Evolutionary conservation across 306 rosid species (phyloP).

Genomic region (Astragalus glycyphyllos): DNA sequence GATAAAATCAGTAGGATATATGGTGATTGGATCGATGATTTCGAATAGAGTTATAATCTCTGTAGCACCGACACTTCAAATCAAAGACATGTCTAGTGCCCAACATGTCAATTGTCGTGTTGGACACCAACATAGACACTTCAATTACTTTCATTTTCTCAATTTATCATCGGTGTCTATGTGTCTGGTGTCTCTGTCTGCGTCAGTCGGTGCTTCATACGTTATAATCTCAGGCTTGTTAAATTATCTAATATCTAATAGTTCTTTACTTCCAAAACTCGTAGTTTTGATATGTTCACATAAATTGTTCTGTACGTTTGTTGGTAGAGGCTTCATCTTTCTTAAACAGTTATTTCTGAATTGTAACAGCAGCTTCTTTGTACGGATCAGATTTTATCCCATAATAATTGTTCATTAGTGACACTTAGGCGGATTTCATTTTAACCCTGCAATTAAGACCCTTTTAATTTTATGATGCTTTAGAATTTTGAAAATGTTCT

Average conservation of each 20-base stretch:
- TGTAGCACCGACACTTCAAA: no score
- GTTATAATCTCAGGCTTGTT: slow-evolving; percentile 25
- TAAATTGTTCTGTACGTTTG: slow-evolving; percentile 11
- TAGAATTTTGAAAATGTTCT: slow-evolving; percentile 4
- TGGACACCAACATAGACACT: no score
- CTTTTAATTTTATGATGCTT: background rate
- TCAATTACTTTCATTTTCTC: no score
- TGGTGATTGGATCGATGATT: slow-evolving; percentile 97
- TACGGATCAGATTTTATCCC: slow-evolving; percentile 6
- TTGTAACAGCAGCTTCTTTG: slow-evolving; percentile 26
- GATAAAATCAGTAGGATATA: slow-evolving; percentile 99
- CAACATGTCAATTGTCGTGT: no score
- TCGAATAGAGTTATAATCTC: slow-evolving; percentile 56
- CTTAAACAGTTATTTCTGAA: slow-evolving; percentile 10
- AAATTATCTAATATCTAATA: slow-evolving; percentile 37
- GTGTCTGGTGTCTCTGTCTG: no score
- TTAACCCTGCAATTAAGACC: background rate
- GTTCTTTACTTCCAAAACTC: slow-evolving; percentile 36
- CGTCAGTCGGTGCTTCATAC: no score
- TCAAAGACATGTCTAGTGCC: no score
- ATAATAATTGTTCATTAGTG: slow-evolving; percentile 5
- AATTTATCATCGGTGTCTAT: no score
- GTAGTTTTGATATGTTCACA: slow-evolving; percentile 28
- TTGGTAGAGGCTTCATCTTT: slow-evolving; percentile 22
- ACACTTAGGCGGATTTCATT: background rate